Evolutionary conservation across 1,284 basidiomycete species (phyloP).

Genomic region (Stereum hirsutum): DNA sequence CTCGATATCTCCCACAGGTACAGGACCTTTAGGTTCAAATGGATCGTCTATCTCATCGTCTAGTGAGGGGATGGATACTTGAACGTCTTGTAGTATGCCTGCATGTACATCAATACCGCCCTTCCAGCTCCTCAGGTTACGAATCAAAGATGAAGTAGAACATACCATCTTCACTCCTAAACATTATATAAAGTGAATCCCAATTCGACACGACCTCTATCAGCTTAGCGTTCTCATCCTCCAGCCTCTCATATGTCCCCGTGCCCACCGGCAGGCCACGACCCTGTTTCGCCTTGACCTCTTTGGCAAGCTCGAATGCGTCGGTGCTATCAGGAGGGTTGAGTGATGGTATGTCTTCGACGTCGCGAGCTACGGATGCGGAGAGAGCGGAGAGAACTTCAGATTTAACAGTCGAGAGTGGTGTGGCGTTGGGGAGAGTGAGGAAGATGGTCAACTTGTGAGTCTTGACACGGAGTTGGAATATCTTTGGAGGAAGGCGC

Average conservation of each 20-base stretch:
- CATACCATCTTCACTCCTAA: constrained; percentile 48
- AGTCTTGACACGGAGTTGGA: constrained; percentile 58
- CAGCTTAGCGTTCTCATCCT: constrained; percentile 31
- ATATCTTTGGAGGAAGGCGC: constrained; percentile 40
- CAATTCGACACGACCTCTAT: constrained; percentile 47
- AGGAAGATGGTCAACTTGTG: constrained; percentile 60
- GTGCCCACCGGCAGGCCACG: constrained; percentile 11
- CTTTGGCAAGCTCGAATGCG: constrained; percentile 60
- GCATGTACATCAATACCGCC: neutral
- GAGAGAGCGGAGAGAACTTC: constrained; percentile 54
- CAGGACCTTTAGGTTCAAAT: constrained; percentile 12
- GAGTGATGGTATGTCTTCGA: constrained; percentile 15
- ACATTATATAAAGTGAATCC: constrained; percentile 59
- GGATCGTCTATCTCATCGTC: constrained; percentile 36
- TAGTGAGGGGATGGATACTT: constrained; percentile 29
- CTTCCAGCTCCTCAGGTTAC: neutral
- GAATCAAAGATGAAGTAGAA: constrained; percentile 7
- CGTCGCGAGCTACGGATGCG: constrained; percentile 20
- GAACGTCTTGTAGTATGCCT: neutral
- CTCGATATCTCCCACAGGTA: neutral
- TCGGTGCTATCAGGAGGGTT: constrained; percentile 33
- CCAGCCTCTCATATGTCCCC: constrained; percentile 49
- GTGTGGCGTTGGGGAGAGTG: constrained; percentile 41
- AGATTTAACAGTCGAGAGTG: constrained; percentile 47
- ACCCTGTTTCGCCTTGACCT: constrained; percentile 21